Evolutionary conservation across 2,329 filamentous ascomycete species (phyloP), one percentile per base, ranked within the genome.

Genomic region (Rutstroemia sp.): DNA sequence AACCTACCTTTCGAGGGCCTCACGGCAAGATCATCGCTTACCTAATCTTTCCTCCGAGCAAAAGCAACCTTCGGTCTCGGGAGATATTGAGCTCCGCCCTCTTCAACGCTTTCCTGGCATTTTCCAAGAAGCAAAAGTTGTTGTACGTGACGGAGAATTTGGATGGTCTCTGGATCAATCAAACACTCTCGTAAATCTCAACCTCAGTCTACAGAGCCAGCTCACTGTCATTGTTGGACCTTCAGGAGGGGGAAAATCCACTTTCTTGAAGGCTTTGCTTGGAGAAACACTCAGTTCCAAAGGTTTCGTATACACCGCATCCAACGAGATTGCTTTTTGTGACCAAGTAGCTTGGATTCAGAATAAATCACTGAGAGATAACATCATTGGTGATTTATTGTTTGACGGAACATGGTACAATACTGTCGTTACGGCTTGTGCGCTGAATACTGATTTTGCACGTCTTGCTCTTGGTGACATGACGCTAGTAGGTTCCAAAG

Each of bases 331-430:
- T 5, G 73, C 71, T 0, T 77, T 74, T 57, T 77, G 74, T 56
- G 70, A 71, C 45, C 76, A 78, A 56, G 66, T 64, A 0, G 70
- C 75, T 0, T 78, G 75, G 73, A 67, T 76, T 2, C 66, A 67
- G 3, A 77, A 77, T 54, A 67, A 61, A 2, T 71, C 70, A 0
- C 63, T 77, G 3, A 36, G 23, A 14, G 27, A 55, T 17, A 46
- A 25, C 12, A 56, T 58, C 23, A 36, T 48, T 30, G 57, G 53
- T 3, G n/a, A 56, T n/a, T 61, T 60, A 0, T 36, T 40, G 17
- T 61, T 58, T 34, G 64, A 72, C 27, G 57, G 59, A 14, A 54
- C 54, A 12, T 69, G 63, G 46, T 67, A 66, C 48, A 48, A 58
- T 7, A 57, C 57, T 25, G 60, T 66, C 3, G 17, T 67, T 2